These are phyloP conservation scores for Platanthera guangdongensis DNA, from an alignment of 106 monocot species.

Conservation along the genomic window DNA sequence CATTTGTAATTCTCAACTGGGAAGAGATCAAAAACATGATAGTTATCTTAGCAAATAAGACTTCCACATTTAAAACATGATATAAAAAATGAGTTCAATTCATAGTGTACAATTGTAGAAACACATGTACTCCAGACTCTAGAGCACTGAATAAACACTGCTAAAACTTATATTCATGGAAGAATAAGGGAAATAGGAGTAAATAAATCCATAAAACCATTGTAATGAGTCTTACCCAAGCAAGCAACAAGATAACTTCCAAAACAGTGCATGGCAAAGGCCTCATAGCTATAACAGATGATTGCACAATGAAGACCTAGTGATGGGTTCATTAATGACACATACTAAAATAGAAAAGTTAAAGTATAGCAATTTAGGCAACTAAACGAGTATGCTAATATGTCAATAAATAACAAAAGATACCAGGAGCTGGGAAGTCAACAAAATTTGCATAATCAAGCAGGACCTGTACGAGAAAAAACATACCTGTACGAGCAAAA, in stretches of 20 bases:
- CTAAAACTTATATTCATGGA: not conserved
- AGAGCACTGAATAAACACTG: not conserved
- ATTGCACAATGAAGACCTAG: conserved; percentile 83
- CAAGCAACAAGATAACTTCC: conserved; percentile 95
- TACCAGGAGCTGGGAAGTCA: not conserved
- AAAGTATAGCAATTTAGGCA: not conserved
- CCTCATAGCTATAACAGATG: conserved; percentile 84
- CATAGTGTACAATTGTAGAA: not conserved
- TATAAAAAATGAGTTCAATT: not conserved
- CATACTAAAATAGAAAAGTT: conserved; percentile 37
- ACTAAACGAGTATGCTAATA: not conserved
- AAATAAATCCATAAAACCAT: not conserved
- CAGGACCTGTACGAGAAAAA: too few species aligned
- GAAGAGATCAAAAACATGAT: not conserved
- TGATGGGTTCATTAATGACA: conserved; percentile 76
- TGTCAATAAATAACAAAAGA: not conserved
- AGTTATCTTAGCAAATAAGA: not conserved
- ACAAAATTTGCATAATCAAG: not conserved
- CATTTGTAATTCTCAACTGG: not conserved
- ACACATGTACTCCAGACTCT: not conserved
- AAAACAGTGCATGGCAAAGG: conserved; percentile 98
- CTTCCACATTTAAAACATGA: not conserved
- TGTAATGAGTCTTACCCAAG: conserved; percentile 48
- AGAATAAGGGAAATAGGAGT: not conserved
- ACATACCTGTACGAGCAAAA: too few species aligned